A percentile compares a stretch with the other conserved stretches of the same genome.
Evolutionary conservation across 2,329 filamentous ascomycete genomes (phyloP).

Genomic region (Didymellaceae sp.): DNA sequence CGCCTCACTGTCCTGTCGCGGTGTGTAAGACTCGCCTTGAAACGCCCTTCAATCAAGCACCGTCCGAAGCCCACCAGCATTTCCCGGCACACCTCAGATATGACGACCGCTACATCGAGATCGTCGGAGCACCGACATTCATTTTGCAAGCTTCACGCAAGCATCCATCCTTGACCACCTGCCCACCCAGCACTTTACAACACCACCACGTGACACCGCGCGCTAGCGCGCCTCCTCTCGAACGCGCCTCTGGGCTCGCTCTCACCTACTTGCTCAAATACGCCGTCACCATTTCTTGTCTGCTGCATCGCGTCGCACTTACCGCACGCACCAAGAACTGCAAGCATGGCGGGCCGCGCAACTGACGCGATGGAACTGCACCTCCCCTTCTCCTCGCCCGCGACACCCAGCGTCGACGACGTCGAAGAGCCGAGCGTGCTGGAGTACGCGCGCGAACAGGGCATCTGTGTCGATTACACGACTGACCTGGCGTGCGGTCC

Average conservation of each 20-base stretch:
- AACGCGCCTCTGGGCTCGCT: too few relatives aligned
- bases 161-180: too few relatives aligned
- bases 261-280: too few relatives aligned
- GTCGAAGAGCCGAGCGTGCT: slow-evolving; percentile 50
- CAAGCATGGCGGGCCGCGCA: too few relatives aligned
- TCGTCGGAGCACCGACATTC: neutral
- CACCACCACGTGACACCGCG: slow-evolving; percentile 11
- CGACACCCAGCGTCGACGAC: slow-evolving; percentile 2
- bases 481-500: slow-evolving; percentile 31
- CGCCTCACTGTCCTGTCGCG: slow-evolving; percentile 5
- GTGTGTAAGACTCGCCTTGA: slow-evolving; percentile 14
- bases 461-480: slow-evolving; percentile 50
- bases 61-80: neutral
- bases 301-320: too few relatives aligned
- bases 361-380: slow-evolving; percentile 26
- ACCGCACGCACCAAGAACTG: too few relatives aligned
- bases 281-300: too few relatives aligned
- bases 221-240: slow-evolving; percentile 6
- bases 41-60: slow-evolving; percentile 2
- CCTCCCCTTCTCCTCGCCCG: slow-evolving; percentile 9
- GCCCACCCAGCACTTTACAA: neutral
- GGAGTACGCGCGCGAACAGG: slow-evolving; percentile 57
- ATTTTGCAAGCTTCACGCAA: neutral
- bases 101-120: too few relatives aligned
- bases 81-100: neutral